These are phyloP conservation scores for Carex parvula DNA, from an alignment of 176 grass and related monocot genomes.

Conservation along the genomic window DNA sequence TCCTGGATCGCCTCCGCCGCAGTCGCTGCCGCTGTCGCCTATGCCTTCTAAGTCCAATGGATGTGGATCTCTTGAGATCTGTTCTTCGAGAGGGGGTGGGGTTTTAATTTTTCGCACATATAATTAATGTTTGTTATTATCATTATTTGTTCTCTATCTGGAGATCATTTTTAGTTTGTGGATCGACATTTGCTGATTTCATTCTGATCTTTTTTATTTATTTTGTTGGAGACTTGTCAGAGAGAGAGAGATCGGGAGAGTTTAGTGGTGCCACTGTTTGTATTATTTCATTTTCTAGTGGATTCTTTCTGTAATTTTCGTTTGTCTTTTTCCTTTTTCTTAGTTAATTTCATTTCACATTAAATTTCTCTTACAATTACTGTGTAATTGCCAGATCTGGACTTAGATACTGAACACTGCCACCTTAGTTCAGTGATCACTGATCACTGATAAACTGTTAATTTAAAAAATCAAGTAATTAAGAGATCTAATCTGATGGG, in stretches of 20 bases:
- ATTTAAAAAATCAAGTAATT: too few species aligned
- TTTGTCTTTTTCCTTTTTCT: background rate
- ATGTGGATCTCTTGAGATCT: conserved; percentile 19
- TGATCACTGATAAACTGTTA: background rate
- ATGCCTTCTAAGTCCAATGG: conserved; percentile 12
- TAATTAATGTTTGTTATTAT: conserved; percentile 27
- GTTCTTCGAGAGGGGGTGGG: background rate
- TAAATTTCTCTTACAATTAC: background rate
- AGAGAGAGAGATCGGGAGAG: conserved; percentile 14
- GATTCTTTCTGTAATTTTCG: conserved; percentile 19
- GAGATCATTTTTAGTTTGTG: conserved; percentile 25
- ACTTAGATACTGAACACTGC: background rate
- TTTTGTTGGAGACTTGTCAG: conserved; percentile 20
- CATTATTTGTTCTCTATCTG: conserved; percentile 21
- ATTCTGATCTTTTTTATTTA: conserved; percentile 20
- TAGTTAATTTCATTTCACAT: background rate
- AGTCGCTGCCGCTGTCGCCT: background rate
- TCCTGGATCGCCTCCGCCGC: conserved; percentile 2
- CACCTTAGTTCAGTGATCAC: background rate
- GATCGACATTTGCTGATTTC: conserved; percentile 29
- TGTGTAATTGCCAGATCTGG: conserved; percentile 17
- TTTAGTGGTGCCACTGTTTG: conserved; percentile 23
- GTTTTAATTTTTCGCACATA: conserved; percentile 6
- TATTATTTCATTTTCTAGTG: conserved; percentile 30
- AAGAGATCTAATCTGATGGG: background rate